Base-by-base conservation (phyloP, 1,284 basidiomycete genomes). In the Polyporus tsugae region DNA sequence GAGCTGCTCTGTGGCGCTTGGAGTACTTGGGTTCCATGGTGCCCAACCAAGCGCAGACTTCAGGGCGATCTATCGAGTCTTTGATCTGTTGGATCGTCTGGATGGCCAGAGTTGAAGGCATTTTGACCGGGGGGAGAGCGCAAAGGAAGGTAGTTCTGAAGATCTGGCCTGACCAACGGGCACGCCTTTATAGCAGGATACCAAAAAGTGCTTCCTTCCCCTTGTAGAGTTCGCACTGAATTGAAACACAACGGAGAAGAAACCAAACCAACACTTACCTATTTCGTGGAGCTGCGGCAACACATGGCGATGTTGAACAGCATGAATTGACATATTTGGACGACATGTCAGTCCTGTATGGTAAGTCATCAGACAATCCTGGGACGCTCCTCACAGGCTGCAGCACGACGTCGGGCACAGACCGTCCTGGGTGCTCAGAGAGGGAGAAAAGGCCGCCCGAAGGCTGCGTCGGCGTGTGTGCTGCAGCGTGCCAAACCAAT, bases 31-130 rank as follows among this genome's bases (percentile, higher is more conserved):
- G 44, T n/a, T 41, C 41, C 2, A 46, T 22, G 44, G 6, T 46
- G 44, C 44, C 44, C n/a, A 46, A n/a, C n/a, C n/a, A 7, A 46
- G 7, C n/a, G 10, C 44, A 46, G n/a, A 46, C 6, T 46, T 46
- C 44, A n/a, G 44, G 44, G 22, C 44, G 11, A 11, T 66, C 70
- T 25, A 68, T 62, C 10, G 55, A 63, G 60, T 68, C 39, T 46
- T 68, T 71, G 64, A 71, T 66, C 19, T 66, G 59, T 25, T 64
- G 70, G 22, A 71, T 64, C 29, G 53, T 59, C 9, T 60, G 63
- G 10, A 67, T 49, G 15, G 59, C 25, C 13, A 58, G 39, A 41
- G 62, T 19, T 5, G 59, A 10, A 46, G 42, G n/a, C 64, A 65
- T 60, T 53, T 53, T 46, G 58, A 6, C 38, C 35, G n/a, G 19